Percentiles rank a stretch among this genome's conserved stretches.
phyloP scores from a whole-genome alignment of 1,284 basidiomycete genomes.

The Microbotryum violaceum region DNA sequence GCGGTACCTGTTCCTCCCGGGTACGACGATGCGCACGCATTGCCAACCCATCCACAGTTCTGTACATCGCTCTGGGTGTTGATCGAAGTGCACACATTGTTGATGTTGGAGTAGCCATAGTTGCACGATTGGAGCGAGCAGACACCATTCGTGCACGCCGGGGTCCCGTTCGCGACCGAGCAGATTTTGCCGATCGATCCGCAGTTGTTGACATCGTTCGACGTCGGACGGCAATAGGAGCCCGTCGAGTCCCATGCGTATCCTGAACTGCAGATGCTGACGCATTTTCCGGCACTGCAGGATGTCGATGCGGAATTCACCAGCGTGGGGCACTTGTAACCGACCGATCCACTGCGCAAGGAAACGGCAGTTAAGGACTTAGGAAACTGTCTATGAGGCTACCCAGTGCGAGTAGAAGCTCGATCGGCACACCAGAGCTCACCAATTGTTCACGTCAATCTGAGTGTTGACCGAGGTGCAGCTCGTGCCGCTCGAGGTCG shows the following conservation, averaged over 20 bases:
- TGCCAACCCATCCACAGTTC: constrained; percentile 24
- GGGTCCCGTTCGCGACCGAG: neutral
- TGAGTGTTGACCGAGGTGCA: neutral
- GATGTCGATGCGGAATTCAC: neutral
- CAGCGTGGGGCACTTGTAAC: neutral
- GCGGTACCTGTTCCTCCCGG: constrained; percentile 10
- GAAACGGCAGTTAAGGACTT: neutral
- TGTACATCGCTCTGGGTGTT: constrained; percentile 4
- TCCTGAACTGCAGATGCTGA: constrained; percentile 6
- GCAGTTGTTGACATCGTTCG: constrained; percentile 7
- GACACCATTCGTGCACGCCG: constrained; percentile 2
- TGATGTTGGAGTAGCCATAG: constrained; percentile 5
- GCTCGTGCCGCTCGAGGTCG: neutral
- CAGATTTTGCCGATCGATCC: neutral
- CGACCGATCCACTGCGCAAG: neutral
- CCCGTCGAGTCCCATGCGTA: constrained; percentile 2
- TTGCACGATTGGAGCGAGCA: constrained; percentile 9
- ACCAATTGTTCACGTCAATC: constrained; percentile 8
- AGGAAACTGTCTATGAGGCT: neutral
- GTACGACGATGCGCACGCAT: constrained; percentile 19
- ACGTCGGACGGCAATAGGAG: neutral
- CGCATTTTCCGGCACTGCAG: constrained; percentile 1
- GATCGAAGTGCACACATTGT: constrained; percentile 2
- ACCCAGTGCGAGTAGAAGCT: neutral
- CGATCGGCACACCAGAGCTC: neutral